These are phyloP conservation scores for Populus simonii DNA, from an alignment of 345 rosid genomes.

Conservation along the genomic window DNA sequence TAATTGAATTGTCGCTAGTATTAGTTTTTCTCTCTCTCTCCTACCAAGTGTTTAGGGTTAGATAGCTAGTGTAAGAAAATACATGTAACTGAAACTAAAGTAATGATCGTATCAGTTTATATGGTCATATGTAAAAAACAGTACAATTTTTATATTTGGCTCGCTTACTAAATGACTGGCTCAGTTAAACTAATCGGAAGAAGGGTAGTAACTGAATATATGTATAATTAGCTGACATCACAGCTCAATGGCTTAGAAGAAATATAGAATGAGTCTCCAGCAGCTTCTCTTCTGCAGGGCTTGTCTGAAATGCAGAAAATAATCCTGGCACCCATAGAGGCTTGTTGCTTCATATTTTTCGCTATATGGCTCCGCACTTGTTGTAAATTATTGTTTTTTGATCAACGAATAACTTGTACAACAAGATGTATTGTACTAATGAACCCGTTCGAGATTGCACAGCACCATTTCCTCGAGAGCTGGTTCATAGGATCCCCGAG, in stretches of 20 bases:
- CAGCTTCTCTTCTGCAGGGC: constrained; percentile 8
- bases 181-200: too few relatives aligned
- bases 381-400: constrained; percentile 9
- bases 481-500: constrained; percentile 46
- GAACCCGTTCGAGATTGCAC: constrained; percentile 86
- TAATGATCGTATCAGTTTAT: too few relatives aligned
- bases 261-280: constrained; percentile 24
- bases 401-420: neutral
- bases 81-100: too few relatives aligned
- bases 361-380: neutral
- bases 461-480: constrained; percentile 75
- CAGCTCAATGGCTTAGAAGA: constrained; percentile 23
- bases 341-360: neutral
- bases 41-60: too few relatives aligned
- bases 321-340: neutral
- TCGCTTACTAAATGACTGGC: too few relatives aligned
- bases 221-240: constrained; percentile 29
- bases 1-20: too few relatives aligned
- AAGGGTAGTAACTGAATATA: constrained; percentile 5
- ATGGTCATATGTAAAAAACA: too few relatives aligned
- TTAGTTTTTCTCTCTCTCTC: too few relatives aligned
- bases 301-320: neutral
- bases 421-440: constrained; percentile 23
- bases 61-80: too few relatives aligned
- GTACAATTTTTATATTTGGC: too few relatives aligned